Percentiles rank a stretch among this genome's conserved stretches.
phyloP scores from a whole-genome alignment of 768 basidiomycete genomes.

The Tulasnella sp. region DNA sequence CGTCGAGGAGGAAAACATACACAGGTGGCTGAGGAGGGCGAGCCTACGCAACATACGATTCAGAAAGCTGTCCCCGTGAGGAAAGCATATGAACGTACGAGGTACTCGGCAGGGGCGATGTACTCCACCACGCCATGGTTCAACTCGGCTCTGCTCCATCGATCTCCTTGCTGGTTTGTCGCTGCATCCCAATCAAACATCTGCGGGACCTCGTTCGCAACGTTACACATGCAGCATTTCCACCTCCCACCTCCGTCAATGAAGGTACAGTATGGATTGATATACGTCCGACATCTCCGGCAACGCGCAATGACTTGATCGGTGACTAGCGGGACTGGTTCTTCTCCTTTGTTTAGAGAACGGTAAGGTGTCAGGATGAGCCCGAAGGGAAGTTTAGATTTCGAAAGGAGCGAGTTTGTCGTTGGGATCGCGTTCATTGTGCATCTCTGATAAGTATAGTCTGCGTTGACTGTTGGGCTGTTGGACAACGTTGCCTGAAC shows the following conservation, averaged over 20 bases:
- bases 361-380: conserved; percentile 87
- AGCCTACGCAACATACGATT: conserved; percentile 26
- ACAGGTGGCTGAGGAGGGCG: conserved; percentile 95
- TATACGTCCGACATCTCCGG: conserved; percentile 90
- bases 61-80: neutral
- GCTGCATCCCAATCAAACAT: conserved; percentile 97
- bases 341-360: conserved; percentile 56
- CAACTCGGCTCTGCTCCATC: conserved; percentile 88
- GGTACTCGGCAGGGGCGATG: conserved; percentile 97
- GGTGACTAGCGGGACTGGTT: conserved; percentile 76
- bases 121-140: conserved; percentile 90
- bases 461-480: conserved; percentile 69
- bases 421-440: conserved; percentile 92
- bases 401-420: conserved; percentile 72
- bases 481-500: conserved; percentile 55
- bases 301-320: conserved; percentile 95
- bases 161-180: conserved; percentile 85
- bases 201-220: conserved; percentile 97
- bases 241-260: conserved; percentile 96
- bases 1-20: conserved; percentile 94
- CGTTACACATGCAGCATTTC: conserved; percentile 98
- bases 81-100: conserved; percentile 39
- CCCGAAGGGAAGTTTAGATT: conserved; percentile 83
- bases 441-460: conserved; percentile 81
- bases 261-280: conserved; percentile 95